These are phyloP conservation scores for Geosmithia flava DNA, from an alignment of 2,329 filamentous ascomycete species.

Conservation along the genomic window DNA sequence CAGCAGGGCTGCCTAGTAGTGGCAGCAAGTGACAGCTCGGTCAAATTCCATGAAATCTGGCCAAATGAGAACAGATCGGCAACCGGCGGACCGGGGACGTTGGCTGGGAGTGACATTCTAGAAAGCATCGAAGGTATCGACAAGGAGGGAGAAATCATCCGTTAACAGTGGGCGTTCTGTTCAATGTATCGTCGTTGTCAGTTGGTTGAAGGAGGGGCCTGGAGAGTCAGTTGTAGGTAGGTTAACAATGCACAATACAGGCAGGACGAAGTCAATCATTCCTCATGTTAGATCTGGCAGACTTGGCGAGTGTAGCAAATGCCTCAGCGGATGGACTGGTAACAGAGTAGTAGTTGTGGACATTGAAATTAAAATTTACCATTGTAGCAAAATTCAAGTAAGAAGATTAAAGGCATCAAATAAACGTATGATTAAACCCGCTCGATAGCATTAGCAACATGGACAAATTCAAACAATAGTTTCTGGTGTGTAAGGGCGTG, in stretches of 20 bases:
- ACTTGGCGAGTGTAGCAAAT: background rate
- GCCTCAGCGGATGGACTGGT: too few relatives aligned
- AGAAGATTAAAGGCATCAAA: background rate
- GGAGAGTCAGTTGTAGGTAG: background rate
- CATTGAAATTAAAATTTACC: too few relatives aligned
- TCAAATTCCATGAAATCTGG: constrained; percentile 97
- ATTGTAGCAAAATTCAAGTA: background rate
- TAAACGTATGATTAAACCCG: background rate
- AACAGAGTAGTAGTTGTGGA: background rate
- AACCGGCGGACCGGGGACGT: constrained; percentile 40
- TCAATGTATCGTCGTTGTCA: background rate
- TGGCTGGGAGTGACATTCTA: constrained; percentile 77
- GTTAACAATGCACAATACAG: background rate
- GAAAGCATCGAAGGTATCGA: constrained; percentile 73
- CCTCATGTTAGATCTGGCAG: background rate
- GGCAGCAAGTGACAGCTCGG: constrained; percentile 79
- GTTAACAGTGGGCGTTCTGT: constrained; percentile 34
- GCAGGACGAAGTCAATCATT: background rate
- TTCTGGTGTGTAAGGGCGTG: too few relatives aligned
- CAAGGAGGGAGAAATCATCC: constrained; percentile 59
- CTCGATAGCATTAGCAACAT: background rate
- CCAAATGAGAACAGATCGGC: constrained; percentile 45
- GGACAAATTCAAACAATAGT: background rate
- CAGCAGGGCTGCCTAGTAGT: constrained; percentile 60
- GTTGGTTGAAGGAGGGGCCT: background rate